phyloP scores from a whole-genome alignment of 2,329 filamentous ascomycete species.

The Nigrospora sphaerica region DNA sequence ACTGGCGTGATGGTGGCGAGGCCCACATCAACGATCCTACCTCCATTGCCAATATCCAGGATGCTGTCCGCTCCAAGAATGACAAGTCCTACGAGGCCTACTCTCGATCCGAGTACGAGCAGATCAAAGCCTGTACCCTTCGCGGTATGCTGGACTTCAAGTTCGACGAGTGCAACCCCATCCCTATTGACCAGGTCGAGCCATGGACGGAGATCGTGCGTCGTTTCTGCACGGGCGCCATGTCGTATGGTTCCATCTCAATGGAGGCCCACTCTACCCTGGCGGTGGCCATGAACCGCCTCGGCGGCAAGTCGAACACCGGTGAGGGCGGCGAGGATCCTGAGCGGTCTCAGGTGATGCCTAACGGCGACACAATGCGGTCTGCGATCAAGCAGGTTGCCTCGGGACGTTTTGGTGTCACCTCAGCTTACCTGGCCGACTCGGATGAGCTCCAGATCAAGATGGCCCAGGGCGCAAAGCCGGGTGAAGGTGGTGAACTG shows the following conservation, averaged over 20 bases:
- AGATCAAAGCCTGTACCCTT: slow-evolving; percentile 93
- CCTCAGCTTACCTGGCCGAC: slow-evolving; percentile 88
- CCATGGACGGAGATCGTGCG: slow-evolving; percentile 97
- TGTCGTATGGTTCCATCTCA: slow-evolving; percentile 98
- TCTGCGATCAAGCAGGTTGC: slow-evolving; percentile 98
- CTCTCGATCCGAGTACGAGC: slow-evolving; percentile 85
- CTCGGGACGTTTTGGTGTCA: slow-evolving; percentile 92
- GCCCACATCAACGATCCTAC: slow-evolving; percentile 91
- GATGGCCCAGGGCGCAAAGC: slow-evolving; percentile 98
- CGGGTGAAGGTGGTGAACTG: slow-evolving; percentile 93
- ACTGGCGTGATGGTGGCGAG: slow-evolving; percentile 96
- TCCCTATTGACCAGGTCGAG: slow-evolving; percentile 94
- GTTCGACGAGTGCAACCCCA: slow-evolving; percentile 76
- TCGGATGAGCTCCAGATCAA: slow-evolving; percentile 97
- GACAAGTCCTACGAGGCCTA: slow-evolving; percentile 98
- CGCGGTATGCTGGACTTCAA: slow-evolving; percentile 94
- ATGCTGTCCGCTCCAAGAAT: slow-evolving; percentile 93
- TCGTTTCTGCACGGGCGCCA: slow-evolving; percentile 92
- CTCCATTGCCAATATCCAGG: slow-evolving; percentile 94
- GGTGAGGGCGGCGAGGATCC: slow-evolving; percentile 95
- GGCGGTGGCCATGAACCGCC: slow-evolving; percentile 91
- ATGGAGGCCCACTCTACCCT: slow-evolving; percentile 97
- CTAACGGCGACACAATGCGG: slow-evolving; percentile 93
- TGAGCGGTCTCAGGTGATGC: slow-evolving; percentile 76
- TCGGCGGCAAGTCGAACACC: slow-evolving; percentile 95